A percentile compares a stretch with the other conserved stretches of the same genome.
Conservation (phyloP, 768 basidiomycete genomes). For the Punctularia strigosozonata region DNA sequence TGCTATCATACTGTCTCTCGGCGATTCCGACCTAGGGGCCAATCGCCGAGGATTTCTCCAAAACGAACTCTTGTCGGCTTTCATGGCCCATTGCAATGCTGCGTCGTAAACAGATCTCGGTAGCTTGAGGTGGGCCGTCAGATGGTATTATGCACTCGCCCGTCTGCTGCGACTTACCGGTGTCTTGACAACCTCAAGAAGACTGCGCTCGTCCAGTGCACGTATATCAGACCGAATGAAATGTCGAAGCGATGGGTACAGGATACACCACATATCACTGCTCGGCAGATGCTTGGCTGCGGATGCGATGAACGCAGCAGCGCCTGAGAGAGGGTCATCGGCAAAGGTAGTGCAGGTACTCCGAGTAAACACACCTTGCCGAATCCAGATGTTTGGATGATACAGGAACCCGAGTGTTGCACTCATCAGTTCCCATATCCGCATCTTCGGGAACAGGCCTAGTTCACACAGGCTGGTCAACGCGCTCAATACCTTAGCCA, state of each 20-base stretch:
- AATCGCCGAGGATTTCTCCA: conserved; percentile 52
- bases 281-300: conserved; percentile 71
- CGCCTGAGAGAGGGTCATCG: conserved; percentile 32
- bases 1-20: conserved; percentile 58
- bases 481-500: conserved; percentile 79
- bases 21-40: conserved; percentile 45
- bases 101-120: conserved; percentile 73
- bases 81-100: conserved; percentile 82
- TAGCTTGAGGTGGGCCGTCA: conserved; percentile 21
- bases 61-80: conserved; percentile 65
- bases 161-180: conserved; percentile 57
- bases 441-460: conserved; percentile 84
- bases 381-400: conserved; percentile 93
- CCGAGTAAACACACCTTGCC: conserved; percentile 49
- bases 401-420: conserved; percentile 81
- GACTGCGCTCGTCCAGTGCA: conserved; percentile 56
- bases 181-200: conserved; percentile 68
- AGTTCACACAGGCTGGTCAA: conserved; percentile 85
- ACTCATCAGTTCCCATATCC: conserved; percentile 95
- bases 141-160: background rate
- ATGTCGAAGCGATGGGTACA: conserved; percentile 85
- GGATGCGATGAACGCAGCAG: conserved; percentile 80
- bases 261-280: conserved; percentile 94
- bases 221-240: conserved; percentile 77
- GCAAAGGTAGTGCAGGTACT: background rate